Base-by-base conservation (phyloP, 352 stramenopile species). In the Phytophthora cryptogea region DNA sequence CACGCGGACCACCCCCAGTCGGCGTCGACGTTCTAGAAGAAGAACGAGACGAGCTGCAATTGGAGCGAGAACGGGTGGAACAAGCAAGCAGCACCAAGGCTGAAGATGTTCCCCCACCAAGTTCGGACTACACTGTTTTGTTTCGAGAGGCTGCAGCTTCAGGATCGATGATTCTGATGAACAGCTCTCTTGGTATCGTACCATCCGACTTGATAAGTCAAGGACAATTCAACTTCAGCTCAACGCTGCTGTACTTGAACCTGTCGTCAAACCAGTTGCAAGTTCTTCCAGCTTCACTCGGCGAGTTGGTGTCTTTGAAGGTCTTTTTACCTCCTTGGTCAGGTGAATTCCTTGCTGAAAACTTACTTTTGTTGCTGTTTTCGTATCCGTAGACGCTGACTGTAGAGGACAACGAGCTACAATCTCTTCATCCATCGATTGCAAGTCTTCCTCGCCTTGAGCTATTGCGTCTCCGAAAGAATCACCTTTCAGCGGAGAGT, bases 401-500 rank as follows among this genome's bases (percentile, higher is more conserved):
- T 17, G 74, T 73, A 3, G 85, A 94, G 23, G 82, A 91, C 11
- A 93, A 91, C 45, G 53, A 68, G 11, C 43, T 94, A 10, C 54
- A 76, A n/a, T 62, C 55, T 41, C 61, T 94, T 1, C 63, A 86
- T 28, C 31, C 60, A 0, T 70, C 66, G 0, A 74, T 93, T 27
- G 69, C 67, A 33, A 37, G 49, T 16, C 65, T 94, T 13, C 68
- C 69, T 35, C 66, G 70, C 5, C 70, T 94, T 7, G 66, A 88
- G 32, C 62, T 88, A 2, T 55, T 94, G 32, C 82, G 80, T 33
- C 44, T 93, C 32, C 76, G 80, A 5, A 95, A 95, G 56, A 93
- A 95, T 42, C 71, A 79, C 35, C 68, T 95, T 14, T 77, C 78
- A 7, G 59, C 66, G 6, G 58, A 76, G 13, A 72, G 66, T 1